Base-by-base conservation (phyloP, 2,329 filamentous ascomycete species). In the Penicillium sp. region DNA sequence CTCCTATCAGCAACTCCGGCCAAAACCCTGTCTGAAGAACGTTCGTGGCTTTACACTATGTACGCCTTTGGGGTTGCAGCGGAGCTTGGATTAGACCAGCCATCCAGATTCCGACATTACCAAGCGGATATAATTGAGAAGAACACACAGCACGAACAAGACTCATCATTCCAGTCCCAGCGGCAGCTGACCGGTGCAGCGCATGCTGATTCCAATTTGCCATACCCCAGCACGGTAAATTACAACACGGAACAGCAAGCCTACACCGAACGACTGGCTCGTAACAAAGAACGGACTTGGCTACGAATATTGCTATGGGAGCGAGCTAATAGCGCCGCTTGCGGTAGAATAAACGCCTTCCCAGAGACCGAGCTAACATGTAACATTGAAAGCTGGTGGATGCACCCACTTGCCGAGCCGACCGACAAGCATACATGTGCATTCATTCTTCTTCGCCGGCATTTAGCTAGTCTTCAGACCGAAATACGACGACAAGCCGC, bases 251-350 rank as follows among this genome's bases (percentile, higher is more conserved):
- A 55, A 30, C 41, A 54, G 12, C 17, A 17, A 4, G 32, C 15
- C 4, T 40, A 61, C 13, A 7, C 34, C 3, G 56, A 61, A 24
- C 51, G 62, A 12, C 42, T 62, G 3, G 43, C 54, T 5, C 63
- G 66, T 4, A 68, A 68, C 46, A 51, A 59, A 7, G 65, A 69
- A 52, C 54, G 65, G 36, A 69, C 66, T 0, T 69, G 66, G 67
- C 40, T 69, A 10, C 51, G 64, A 9, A 69, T 69, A 18, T 50
- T 68, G 0, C 47, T 68, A 7, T 69, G 67, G 66, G 66, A 69
- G 13, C 49, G 65, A 39, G 67, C 66, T 1, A 68, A 67, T 24
- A 67, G 64, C 44, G 64, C 65, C 3, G 64, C 64, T 0, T 56
- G 58, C 40, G 64, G 65, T 10, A 58, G 64, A 18, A 58, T 61